Evolutionary conservation across 2,329 filamentous ascomycete genomes (phyloP).

Genomic region (Fusarium sp.): DNA sequence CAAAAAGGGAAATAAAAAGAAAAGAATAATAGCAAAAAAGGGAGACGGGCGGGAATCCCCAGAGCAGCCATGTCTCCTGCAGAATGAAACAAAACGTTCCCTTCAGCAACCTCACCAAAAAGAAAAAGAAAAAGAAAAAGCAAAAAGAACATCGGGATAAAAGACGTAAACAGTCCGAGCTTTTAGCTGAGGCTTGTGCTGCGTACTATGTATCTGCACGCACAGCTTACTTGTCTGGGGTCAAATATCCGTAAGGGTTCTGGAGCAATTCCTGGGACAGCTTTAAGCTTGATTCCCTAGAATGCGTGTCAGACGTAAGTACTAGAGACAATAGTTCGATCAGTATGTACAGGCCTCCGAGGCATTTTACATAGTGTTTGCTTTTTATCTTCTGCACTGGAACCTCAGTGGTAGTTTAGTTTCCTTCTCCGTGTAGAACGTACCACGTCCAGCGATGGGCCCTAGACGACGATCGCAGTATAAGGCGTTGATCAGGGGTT

Average conservation of each 20-base stretch:
- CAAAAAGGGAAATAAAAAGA: background rate
- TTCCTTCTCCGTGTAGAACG: background rate
- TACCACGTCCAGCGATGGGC: slow-evolving; percentile 4
- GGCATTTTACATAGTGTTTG: background rate
- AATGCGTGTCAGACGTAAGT: background rate
- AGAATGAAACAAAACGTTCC: slow-evolving; percentile 35
- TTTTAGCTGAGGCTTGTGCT: slow-evolving; percentile 25
- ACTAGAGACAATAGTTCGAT: background rate
- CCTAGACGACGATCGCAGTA: slow-evolving; percentile 39
- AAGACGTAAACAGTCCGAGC: slow-evolving; percentile 20
- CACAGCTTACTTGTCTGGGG: slow-evolving; percentile 6
- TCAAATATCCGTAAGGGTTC: slow-evolving; percentile 17
- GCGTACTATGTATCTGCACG: slow-evolving; percentile 5
- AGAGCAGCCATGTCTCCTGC: slow-evolving; percentile 19
- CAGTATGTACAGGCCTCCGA: background rate
- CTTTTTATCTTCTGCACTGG: background rate
- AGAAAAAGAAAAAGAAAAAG: background rate
- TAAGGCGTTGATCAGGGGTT: slow-evolving; percentile 23
- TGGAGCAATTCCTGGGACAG: background rate
- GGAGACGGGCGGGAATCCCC: slow-evolving; percentile 21
- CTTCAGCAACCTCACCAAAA: slow-evolving; percentile 14
- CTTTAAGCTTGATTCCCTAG: background rate
- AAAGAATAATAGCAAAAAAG: slow-evolving; percentile 8
- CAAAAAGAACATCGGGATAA: slow-evolving; percentile 3
- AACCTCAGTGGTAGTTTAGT: background rate